These are phyloP conservation scores for Lipomyces yamadae DNA, from an alignment of 805 yeast species.

Conservation along the genomic window DNA sequence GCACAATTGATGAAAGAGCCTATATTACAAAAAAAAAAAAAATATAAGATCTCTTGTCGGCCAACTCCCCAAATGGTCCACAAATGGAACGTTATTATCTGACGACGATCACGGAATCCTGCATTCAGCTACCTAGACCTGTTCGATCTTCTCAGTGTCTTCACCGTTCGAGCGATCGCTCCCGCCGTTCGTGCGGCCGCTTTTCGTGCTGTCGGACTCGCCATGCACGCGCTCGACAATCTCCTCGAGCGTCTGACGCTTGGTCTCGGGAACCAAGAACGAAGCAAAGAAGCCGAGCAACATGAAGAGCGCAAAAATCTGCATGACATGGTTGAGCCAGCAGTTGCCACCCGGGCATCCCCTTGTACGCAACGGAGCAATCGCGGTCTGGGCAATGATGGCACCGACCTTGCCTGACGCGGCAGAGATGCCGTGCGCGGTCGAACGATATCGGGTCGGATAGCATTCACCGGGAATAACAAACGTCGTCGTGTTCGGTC, in stretches of 20 bases:
- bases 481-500: constrained; percentile 92
- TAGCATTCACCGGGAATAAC: constrained; percentile 88
- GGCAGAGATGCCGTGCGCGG: constrained; percentile 94
- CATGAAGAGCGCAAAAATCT: constrained; percentile 92
- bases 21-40: too few species aligned
- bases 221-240: constrained; percentile 81
- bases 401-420: constrained; percentile 93
- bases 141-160: constrained; percentile 17
- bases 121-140: constrained; percentile 5
- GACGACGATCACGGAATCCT: too few species aligned
- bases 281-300: constrained; percentile 71
- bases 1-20: too few species aligned
- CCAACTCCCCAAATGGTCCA: too few species aligned
- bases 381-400: constrained; percentile 63
- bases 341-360: constrained; percentile 73
- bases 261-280: constrained; percentile 83
- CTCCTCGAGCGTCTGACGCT: constrained; percentile 87
- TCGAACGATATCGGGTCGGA: constrained; percentile 95
- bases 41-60: too few species aligned
- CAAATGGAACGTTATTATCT: too few species aligned
- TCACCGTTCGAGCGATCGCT: neutral
- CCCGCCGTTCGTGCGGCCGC: neutral
- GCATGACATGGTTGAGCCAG: constrained; percentile 91
- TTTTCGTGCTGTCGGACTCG: constrained; percentile 48
- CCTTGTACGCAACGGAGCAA: constrained; percentile 76